These are phyloP conservation scores for Clavispora fructus DNA, from an alignment of 805 yeast species.

Conservation along the genomic window DNA sequence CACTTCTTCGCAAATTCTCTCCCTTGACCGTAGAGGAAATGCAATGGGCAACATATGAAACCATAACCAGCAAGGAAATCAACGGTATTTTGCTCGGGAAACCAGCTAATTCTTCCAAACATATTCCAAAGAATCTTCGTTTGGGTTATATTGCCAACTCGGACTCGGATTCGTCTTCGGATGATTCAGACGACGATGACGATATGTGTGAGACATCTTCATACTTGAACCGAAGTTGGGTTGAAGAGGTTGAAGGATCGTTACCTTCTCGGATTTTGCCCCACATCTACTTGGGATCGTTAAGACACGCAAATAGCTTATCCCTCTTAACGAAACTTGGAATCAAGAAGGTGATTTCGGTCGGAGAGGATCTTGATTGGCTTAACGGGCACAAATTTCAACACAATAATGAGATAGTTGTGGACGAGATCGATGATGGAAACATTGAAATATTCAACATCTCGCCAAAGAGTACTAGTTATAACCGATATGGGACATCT, in stretches of 20 bases:
- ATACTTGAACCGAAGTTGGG: slow-evolving; percentile 24
- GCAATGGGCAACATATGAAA: slow-evolving; percentile 29
- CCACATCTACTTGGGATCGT: slow-evolving; percentile 79
- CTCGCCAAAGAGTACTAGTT: slow-evolving; percentile 12
- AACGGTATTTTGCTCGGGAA: slow-evolving; percentile 28
- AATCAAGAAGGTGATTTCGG: slow-evolving; percentile 72
- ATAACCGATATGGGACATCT: slow-evolving; percentile 1
- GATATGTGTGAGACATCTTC: slow-evolving; percentile 1
- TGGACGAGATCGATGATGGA: slow-evolving; percentile 23
- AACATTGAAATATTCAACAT: slow-evolving; percentile 28
- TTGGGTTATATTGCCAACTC: slow-evolving; percentile 28
- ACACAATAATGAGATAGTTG: slow-evolving; percentile 17
- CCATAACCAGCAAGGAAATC: slow-evolving; percentile 24
- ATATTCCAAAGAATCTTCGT: slow-evolving; percentile 10
- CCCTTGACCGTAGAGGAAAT: slow-evolving; percentile 33
- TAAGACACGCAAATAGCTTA: slow-evolving; percentile 73
- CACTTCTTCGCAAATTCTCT: slow-evolving; percentile 53
- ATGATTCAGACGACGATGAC: slow-evolving; percentile 13
- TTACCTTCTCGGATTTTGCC: slow-evolving; percentile 81
- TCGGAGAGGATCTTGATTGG: slow-evolving; percentile 80
- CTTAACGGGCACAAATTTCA: slow-evolving; percentile 29
- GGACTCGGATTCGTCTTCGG: slow-evolving; percentile 12
- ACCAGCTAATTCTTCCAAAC: slow-evolving; percentile 2
- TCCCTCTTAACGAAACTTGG: slow-evolving; percentile 59
- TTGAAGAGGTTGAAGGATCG: slow-evolving; percentile 51